These are phyloP conservation scores for Polygonum maritimum DNA, from an alignment of 148 eudicot species.

Conservation along the genomic window DNA sequence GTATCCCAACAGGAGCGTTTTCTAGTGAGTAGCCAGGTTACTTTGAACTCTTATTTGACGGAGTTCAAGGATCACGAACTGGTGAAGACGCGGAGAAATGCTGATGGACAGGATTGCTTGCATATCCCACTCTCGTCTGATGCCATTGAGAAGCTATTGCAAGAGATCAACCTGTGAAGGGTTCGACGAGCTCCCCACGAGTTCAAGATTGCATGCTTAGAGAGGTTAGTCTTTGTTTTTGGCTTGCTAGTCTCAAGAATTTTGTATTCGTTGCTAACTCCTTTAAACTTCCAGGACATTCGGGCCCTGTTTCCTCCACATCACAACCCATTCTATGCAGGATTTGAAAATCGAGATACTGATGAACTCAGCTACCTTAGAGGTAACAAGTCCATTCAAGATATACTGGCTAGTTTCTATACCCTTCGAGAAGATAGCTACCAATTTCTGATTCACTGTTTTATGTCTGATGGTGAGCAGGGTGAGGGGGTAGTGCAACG, in stretches of 20 bases:
- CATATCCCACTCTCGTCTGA: constrained; percentile 68
- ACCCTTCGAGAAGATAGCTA: not conserved
- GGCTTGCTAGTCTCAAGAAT: constrained; percentile 11
- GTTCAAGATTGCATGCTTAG: constrained; percentile 92
- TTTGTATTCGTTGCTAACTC: not conserved
- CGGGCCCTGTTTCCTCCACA: constrained; percentile 74
- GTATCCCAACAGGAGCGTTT: too few relatives aligned
- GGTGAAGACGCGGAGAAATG: constrained; percentile 62
- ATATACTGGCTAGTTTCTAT: not conserved
- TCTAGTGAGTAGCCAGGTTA: constrained; percentile 85
- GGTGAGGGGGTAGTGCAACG: constrained; percentile 79
- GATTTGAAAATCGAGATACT: constrained; percentile 94
- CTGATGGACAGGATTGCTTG: constrained; percentile 91
- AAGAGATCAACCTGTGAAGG: constrained; percentile 41
- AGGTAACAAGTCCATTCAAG: constrained; percentile 30
- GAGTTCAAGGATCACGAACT: constrained; percentile 95
- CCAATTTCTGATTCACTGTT: not conserved
- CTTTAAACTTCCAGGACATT: constrained; percentile 41
- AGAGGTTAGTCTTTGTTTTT: constrained; percentile 69
- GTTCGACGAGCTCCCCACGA: constrained; percentile 91
- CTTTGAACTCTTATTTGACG: constrained; percentile 81
- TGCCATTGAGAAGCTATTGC: constrained; percentile 65
- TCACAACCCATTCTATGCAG: constrained; percentile 84
- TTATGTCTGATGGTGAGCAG: constrained; percentile 21
- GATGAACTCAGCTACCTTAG: constrained; percentile 88